Conservation (phyloP, 2,329 filamentous ascomycete species). For the Calonectria fujianensis region DNA sequence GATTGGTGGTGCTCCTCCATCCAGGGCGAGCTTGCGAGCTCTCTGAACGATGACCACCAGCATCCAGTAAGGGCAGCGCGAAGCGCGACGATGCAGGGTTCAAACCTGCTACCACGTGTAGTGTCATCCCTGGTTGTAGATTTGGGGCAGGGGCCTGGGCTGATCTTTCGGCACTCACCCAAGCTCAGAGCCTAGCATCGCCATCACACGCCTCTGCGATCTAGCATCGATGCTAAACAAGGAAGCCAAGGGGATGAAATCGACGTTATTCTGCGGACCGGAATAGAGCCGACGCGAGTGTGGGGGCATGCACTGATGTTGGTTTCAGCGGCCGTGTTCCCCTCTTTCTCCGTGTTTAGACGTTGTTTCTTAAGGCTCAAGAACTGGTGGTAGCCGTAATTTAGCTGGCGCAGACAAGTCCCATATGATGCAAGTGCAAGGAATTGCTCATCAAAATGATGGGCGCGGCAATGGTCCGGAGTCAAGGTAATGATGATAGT, state of each 20-base stretch:
- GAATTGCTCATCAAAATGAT: slow-evolving; percentile 20
- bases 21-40: slow-evolving; percentile 18
- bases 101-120: slow-evolving; percentile 38
- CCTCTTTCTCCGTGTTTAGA: slow-evolving; percentile 28
- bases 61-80: slow-evolving; percentile 8
- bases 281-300: slow-evolving; percentile 29
- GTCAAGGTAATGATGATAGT: slow-evolving; percentile 32
- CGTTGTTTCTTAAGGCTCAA: slow-evolving; percentile 18
- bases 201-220: slow-evolving; percentile 32
- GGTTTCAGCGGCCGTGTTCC: slow-evolving; percentile 28
- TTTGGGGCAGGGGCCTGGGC: slow-evolving; percentile 32
- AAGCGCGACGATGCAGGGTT: slow-evolving; percentile 32
- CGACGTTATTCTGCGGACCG: slow-evolving; percentile 37
- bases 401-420: slow-evolving; percentile 27
- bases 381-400: slow-evolving; percentile 25
- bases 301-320: slow-evolving; percentile 24
- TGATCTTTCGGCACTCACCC: slow-evolving; percentile 40
- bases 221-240: slow-evolving; percentile 34
- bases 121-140: slow-evolving; percentile 34
- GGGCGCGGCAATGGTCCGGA: slow-evolving; percentile 33
- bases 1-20: slow-evolving; percentile 31
- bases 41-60: slow-evolving; percentile 12
- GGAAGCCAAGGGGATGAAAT: slow-evolving; percentile 28
- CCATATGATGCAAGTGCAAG: slow-evolving; percentile 24
- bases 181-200: slow-evolving; percentile 22